Evolutionary conservation across 306 rosid genomes (phyloP).

Genomic region (Glycine latifolia): DNA sequence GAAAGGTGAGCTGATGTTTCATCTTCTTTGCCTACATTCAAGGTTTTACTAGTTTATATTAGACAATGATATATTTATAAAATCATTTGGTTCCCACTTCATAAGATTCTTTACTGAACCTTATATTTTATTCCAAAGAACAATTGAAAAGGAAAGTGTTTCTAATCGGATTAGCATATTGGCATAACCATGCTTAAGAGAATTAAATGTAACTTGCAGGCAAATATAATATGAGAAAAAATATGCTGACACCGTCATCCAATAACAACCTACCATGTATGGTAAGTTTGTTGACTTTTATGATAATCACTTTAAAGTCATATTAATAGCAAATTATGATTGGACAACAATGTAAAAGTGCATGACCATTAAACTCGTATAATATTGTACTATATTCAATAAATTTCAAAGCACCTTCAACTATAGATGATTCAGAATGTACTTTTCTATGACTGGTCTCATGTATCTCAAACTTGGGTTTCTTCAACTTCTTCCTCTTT

Average conservation of each 20-base stretch:
- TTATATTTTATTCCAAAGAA: conserved; percentile 3
- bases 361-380: too few species aligned
- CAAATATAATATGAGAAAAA: too few species aligned
- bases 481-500: conserved; percentile 54
- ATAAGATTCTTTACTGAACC: not conserved
- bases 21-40: conserved; percentile 49
- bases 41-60: conserved; percentile 30
- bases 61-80: conserved; percentile 8
- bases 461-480: conserved; percentile 50
- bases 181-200: conserved; percentile 3
- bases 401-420: conserved; percentile 41
- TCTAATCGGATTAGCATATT: not conserved
- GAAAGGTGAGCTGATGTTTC: conserved; percentile 40
- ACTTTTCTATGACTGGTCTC: conserved; percentile 45
- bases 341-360: too few species aligned
- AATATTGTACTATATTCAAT: too few species aligned
- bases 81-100: not conserved
- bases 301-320: too few species aligned
- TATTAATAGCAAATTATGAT: too few species aligned
- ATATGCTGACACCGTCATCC: too few species aligned
- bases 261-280: too few species aligned
- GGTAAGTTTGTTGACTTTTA: too few species aligned
- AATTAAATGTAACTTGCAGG: not conserved
- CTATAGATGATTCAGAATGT: conserved; percentile 45
- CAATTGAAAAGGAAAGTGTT: not conserved